Evolutionary conservation across 176 grass and related monocot species (phyloP).

Genomic region (Aegilops umbellulata): DNA sequence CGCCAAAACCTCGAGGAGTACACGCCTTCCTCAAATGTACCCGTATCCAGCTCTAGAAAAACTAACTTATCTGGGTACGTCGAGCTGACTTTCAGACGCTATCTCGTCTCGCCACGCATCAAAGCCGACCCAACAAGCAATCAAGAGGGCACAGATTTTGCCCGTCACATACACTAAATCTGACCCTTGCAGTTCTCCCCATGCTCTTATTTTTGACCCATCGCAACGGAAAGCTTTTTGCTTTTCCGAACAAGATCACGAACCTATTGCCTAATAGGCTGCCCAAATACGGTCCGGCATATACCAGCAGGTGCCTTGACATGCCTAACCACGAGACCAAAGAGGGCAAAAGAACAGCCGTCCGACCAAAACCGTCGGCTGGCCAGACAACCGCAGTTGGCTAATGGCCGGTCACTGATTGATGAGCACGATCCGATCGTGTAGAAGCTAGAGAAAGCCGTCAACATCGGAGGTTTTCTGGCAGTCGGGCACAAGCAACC

Average conservation of each 20-base stretch:
- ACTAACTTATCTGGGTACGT: neutral
- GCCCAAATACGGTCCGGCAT: neutral
- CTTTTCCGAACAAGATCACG: neutral
- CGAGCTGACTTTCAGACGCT: slow-evolving; percentile 23
- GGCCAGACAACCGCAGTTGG: neutral
- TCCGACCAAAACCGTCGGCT: neutral
- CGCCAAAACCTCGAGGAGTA: neutral
- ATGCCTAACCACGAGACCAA: neutral
- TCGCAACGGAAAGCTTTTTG: neutral
- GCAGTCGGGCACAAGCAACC: slow-evolving; percentile 26
- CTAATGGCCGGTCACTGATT: neutral
- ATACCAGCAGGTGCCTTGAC: neutral
- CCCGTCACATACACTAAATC: neutral
- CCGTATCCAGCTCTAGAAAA: slow-evolving; percentile 9
- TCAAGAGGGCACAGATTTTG: neutral
- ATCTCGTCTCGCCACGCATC: neutral
- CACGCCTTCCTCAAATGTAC: slow-evolving; percentile 23
- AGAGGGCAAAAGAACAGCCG: neutral
- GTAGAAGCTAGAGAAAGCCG: neutral
- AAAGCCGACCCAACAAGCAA: neutral
- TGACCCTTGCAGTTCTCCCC: too few species aligned
- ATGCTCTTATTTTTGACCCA: neutral
- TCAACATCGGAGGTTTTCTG: neutral
- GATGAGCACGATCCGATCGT: neutral
- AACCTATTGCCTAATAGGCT: too few species aligned